Conservation (phyloP, 1,284 basidiomycete genomes). For the Rhodotorula glutinis region DNA sequence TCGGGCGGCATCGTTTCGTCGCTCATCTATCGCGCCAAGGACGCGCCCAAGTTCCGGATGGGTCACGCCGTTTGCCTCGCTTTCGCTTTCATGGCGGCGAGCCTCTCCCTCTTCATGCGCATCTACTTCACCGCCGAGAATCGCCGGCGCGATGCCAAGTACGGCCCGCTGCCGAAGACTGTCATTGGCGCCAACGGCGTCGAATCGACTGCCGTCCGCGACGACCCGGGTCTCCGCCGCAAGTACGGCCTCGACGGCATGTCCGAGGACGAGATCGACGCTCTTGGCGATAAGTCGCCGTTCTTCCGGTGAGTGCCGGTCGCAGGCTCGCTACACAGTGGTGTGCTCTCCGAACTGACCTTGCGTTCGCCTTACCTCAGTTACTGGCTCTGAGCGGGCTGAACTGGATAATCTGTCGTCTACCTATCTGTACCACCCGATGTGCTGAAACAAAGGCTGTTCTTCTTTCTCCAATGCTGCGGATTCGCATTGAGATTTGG, state of each 20-base stretch:
- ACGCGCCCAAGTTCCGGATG: conserved; percentile 43
- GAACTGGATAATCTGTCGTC: too few relatives aligned
- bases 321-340: too few relatives aligned
- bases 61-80: conserved; percentile 50
- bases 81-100: conserved; percentile 45
- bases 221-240: conserved; percentile 45
- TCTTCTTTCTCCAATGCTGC: too few relatives aligned
- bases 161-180: conserved; percentile 43
- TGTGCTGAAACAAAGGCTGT: too few relatives aligned
- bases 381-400: too few relatives aligned
- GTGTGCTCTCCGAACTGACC: neutral
- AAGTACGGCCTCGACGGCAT: conserved; percentile 50
- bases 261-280: conserved; percentile 50
- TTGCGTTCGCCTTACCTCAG: neutral
- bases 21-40: conserved; percentile 40
- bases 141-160: conserved; percentile 46
- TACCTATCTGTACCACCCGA: too few relatives aligned
- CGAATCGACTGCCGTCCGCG: conserved; percentile 26
- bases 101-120: conserved; percentile 47
- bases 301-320: conserved; percentile 23
- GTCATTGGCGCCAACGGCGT: conserved; percentile 30
- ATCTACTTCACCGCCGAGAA: conserved; percentile 49
- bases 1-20: conserved; percentile 52
- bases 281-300: conserved; percentile 49
- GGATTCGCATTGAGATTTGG: too few relatives aligned